A percentile compares a stretch with the other conserved stretches of the same genome.
Evolutionary conservation across 2,329 filamentous ascomycete genomes (phyloP).

Genomic region (Xylaria sp.): DNA sequence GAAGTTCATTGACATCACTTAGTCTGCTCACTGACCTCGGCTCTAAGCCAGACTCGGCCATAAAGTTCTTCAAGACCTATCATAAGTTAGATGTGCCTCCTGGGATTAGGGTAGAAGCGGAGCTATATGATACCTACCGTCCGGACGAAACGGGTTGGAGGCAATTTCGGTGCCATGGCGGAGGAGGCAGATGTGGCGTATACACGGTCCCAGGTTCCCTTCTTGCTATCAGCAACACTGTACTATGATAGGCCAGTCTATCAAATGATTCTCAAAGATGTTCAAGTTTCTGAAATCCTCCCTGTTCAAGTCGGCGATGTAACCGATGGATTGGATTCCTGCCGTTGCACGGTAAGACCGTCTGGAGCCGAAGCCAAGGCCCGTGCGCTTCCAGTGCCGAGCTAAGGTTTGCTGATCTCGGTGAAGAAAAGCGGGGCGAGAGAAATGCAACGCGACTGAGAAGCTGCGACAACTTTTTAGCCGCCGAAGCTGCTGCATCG

Average conservation of each 20-base stretch:
- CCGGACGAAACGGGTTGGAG: conserved; percentile 64
- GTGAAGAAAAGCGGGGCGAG: not conserved
- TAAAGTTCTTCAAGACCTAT: conserved; percentile 84
- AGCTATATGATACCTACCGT: conserved; percentile 57
- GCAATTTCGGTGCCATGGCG: conserved; percentile 43
- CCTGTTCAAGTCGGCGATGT: no score
- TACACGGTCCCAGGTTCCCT: no score
- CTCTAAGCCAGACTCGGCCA: conserved; percentile 83
- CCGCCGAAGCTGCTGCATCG: not conserved
- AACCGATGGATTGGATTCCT: not conserved
- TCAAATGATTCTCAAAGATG: not conserved
- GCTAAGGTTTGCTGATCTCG: not conserved
- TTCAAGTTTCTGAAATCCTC: no score
- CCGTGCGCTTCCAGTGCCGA: conserved; percentile 10
- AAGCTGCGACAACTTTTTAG: not conserved
- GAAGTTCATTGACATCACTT: not conserved
- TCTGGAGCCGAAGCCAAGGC: conserved; percentile 1
- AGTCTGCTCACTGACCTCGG: conserved; percentile 64
- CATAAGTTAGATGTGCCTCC: not conserved
- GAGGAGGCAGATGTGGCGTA: no score
- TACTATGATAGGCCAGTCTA: not conserved
- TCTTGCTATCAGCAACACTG: no score
- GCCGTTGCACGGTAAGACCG: not conserved
- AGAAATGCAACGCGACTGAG: not conserved
- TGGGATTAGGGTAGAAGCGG: not conserved